These are phyloP conservation scores for Sarcodon sp. DNA, from an alignment of 768 basidiomycete species.

Conservation along the genomic window DNA sequence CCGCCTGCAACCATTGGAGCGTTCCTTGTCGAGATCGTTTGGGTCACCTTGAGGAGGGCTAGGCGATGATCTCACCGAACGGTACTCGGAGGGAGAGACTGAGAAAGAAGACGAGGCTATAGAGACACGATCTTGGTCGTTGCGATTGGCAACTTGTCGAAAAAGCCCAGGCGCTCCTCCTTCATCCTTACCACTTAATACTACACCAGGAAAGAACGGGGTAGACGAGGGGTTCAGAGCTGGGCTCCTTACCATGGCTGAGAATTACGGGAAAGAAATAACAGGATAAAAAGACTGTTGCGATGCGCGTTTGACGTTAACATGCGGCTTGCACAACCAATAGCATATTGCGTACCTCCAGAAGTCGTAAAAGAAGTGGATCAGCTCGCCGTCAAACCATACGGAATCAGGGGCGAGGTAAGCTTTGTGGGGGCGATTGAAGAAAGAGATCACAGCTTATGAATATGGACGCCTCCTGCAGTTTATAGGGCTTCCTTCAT, in stretches of 20 bases:
- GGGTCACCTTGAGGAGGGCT: constrained; percentile 35
- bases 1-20: constrained; percentile 11
- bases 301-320: too few species aligned
- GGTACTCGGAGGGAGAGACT: constrained; percentile 49
- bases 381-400: not conserved
- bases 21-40: constrained; percentile 16
- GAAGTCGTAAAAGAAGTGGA: not conserved
- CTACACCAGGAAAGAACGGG: constrained; percentile 71
- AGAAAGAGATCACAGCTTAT: not conserved
- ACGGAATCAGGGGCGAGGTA: not conserved
- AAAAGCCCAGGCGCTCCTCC: constrained; percentile 25
- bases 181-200: constrained; percentile 42
- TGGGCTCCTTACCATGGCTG: constrained; percentile 61
- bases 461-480: not conserved
- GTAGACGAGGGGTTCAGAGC: constrained; percentile 72
- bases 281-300: not conserved
- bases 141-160: constrained; percentile 31
- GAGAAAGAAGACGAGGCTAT: constrained; percentile 35
- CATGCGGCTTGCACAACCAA: too few species aligned
- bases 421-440: not conserved
- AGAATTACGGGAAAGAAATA: not conserved
- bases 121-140: constrained; percentile 26
- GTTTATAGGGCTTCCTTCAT: not conserved
- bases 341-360: not conserved
- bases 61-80: constrained; percentile 59